A percentile compares a stretch with the other conserved stretches of the same genome.
Evolutionary conservation across 768 basidiomycete genomes (phyloP).

Genomic region (Suillus americanus): DNA sequence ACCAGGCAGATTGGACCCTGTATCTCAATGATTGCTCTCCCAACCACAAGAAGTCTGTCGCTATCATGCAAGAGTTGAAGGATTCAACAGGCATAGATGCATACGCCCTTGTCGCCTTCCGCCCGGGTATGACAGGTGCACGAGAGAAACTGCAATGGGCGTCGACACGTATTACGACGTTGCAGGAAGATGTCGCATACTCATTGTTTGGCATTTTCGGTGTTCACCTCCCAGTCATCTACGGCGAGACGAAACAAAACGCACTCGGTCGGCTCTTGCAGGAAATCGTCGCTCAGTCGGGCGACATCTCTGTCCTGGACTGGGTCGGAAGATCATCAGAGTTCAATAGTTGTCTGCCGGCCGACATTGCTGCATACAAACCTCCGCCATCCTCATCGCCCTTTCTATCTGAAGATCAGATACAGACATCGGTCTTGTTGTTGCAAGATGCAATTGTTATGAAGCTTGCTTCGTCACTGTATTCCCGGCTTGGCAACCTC

Average conservation of each 20-base stretch:
- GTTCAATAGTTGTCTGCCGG: slow-evolving; percentile 3
- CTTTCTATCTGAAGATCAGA: not conserved
- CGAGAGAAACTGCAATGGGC: slow-evolving; percentile 1
- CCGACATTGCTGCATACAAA: not conserved
- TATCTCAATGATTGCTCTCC: not conserved
- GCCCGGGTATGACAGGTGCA: not conserved
- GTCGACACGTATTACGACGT: not conserved
- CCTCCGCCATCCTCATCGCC: not conserved
- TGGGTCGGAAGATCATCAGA: slow-evolving; percentile 3
- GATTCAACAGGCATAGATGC: not conserved
- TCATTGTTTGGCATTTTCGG: slow-evolving; percentile 5
- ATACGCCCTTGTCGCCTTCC: not conserved
- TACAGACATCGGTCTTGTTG: not conserved
- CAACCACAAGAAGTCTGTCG: not conserved
- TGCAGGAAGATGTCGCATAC: slow-evolving; percentile 6
- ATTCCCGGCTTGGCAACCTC: not conserved
- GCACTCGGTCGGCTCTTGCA: slow-evolving; percentile 2
- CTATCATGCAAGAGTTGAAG: not conserved
- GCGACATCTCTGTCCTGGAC: not conserved
- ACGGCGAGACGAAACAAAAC: slow-evolving; percentile 2
- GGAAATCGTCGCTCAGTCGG: slow-evolving; percentile 2
- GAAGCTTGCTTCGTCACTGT: not conserved
- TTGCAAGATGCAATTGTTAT: not conserved
- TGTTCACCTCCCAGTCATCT: not conserved
- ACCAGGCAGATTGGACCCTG: not conserved